A percentile compares a stretch with the other conserved stretches of the same genome.
These are phyloP conservation scores for Pezizomycotina sp. DNA, from an alignment of 2,329 filamentous ascomycete genomes.

Conservation along the genomic window DNA sequence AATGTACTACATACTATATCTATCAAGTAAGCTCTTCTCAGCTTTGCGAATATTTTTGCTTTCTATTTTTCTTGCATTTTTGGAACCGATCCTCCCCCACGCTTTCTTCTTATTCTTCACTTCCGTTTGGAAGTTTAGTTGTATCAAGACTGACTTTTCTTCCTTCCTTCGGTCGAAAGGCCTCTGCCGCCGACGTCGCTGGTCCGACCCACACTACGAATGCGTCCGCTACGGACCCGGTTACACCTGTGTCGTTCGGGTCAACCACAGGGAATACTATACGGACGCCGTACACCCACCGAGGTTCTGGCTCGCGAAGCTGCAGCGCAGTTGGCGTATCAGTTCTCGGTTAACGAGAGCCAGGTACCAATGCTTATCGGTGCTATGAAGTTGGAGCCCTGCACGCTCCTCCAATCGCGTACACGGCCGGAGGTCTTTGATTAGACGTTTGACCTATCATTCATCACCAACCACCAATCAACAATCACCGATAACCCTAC, in stretches of 20 bases:
- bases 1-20: slow-evolving; percentile 34
- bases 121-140: slow-evolving; percentile 10
- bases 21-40: slow-evolving; percentile 31
- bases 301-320: slow-evolving; percentile 49
- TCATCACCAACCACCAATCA: too few species aligned
- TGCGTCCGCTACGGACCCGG: slow-evolving; percentile 39
- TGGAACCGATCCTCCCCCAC: neutral
- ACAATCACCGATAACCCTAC: too few species aligned
- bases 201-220: slow-evolving; percentile 35
- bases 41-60: neutral
- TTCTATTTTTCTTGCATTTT: slow-evolving; percentile 7
- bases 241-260: slow-evolving; percentile 48
- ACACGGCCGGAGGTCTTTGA: too few species aligned
- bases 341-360: slow-evolving; percentile 54
- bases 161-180: slow-evolving; percentile 14
- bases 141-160: neutral
- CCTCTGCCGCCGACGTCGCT: slow-evolving; percentile 25
- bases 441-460: too few species aligned
- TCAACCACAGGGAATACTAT: slow-evolving; percentile 55
- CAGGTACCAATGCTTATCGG: slow-evolving; percentile 15
- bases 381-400: too few species aligned
- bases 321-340: slow-evolving; percentile 51
- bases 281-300: slow-evolving; percentile 43
- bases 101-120: neutral
- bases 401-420: too few species aligned